phyloP scores from a whole-genome alignment of 495 filamentous ascomycete species.

The Elaphomyces granulatus region DNA sequence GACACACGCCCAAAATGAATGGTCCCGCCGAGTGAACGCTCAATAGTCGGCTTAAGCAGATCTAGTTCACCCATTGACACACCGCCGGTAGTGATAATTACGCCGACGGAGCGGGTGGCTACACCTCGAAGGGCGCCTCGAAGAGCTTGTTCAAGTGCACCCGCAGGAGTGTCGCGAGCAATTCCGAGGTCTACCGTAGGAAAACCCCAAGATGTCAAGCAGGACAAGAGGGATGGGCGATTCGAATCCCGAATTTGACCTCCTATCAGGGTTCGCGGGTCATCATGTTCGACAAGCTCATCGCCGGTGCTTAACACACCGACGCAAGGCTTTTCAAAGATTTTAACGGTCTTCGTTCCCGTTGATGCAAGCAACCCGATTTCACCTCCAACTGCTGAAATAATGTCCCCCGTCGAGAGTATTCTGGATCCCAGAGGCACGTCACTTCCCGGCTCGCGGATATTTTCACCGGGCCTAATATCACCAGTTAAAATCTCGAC shows the following conservation, averaged over 20 bases:
- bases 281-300: slow-evolving; percentile 70
- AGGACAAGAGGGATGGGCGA: slow-evolving; percentile 68
- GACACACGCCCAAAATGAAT: slow-evolving; percentile 94
- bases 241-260: slow-evolving; percentile 94
- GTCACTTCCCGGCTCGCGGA: slow-evolving; percentile 85
- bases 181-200: slow-evolving; percentile 78
- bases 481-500: slow-evolving; percentile 69
- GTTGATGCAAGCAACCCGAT: slow-evolving; percentile 80
- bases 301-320: slow-evolving; percentile 92
- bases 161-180: slow-evolving; percentile 54
- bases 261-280: slow-evolving; percentile 43
- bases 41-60: slow-evolving; percentile 92
- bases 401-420: slow-evolving; percentile 57
- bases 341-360: slow-evolving; percentile 54
- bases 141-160: slow-evolving; percentile 62
- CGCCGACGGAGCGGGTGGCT: slow-evolving; percentile 40
- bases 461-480: slow-evolving; percentile 70
- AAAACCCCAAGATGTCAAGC: slow-evolving; percentile 61
- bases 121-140: slow-evolving; percentile 51
- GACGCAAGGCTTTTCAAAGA: slow-evolving; percentile 64
- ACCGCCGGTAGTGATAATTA: slow-evolving; percentile 85
- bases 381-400: slow-evolving; percentile 78
- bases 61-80: slow-evolving; percentile 98
- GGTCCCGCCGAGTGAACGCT: slow-evolving; percentile 74
- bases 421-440: slow-evolving; percentile 52